Percentiles rank a stretch among this genome's conserved stretches.
Evolutionary conservation across 352 stramenopile genomes (phyloP).

Genomic region (Phytopythium vexans): DNA sequence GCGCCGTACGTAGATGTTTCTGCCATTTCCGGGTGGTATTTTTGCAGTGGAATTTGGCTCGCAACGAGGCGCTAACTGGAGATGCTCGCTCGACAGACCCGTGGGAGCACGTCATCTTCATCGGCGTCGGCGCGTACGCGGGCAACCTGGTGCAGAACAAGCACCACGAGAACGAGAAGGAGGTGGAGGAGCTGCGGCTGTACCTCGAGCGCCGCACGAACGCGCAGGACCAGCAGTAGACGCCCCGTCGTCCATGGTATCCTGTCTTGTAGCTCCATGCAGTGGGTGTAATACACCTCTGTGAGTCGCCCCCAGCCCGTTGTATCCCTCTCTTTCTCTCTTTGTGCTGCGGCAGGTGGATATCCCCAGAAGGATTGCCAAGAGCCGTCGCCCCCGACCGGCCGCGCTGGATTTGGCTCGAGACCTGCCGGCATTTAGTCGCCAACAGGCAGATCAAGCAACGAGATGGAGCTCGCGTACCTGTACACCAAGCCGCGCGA

Average conservation of each 20-base stretch:
- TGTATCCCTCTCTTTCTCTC: neutral
- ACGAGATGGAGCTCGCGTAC: constrained; percentile 85
- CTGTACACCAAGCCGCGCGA: constrained; percentile 89
- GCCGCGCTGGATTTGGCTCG: neutral
- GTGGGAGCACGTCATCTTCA: constrained; percentile 78
- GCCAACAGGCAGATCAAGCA: neutral
- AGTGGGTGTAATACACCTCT: no score
- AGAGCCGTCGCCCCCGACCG: neutral
- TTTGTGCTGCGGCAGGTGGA: neutral
- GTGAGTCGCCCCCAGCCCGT: neutral
- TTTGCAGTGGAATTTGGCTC: neutral
- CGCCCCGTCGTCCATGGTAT: neutral
- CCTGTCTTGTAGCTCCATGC: no score
- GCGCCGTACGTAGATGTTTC: constrained; percentile 52
- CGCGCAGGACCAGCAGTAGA: constrained; percentile 49
- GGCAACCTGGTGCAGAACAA: constrained; percentile 73
- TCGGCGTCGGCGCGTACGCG: constrained; percentile 54
- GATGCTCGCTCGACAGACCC: constrained; percentile 34
- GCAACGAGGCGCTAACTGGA: neutral
- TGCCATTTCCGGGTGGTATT: neutral
- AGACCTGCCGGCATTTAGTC: neutral
- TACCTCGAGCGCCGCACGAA: constrained; percentile 66
- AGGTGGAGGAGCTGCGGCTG: constrained; percentile 72
- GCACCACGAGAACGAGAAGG: constrained; percentile 66
- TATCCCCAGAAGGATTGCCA: neutral